Base-by-base conservation (phyloP, 2,329 filamentous ascomycete species). In the Pyrenophora teres region DNA sequence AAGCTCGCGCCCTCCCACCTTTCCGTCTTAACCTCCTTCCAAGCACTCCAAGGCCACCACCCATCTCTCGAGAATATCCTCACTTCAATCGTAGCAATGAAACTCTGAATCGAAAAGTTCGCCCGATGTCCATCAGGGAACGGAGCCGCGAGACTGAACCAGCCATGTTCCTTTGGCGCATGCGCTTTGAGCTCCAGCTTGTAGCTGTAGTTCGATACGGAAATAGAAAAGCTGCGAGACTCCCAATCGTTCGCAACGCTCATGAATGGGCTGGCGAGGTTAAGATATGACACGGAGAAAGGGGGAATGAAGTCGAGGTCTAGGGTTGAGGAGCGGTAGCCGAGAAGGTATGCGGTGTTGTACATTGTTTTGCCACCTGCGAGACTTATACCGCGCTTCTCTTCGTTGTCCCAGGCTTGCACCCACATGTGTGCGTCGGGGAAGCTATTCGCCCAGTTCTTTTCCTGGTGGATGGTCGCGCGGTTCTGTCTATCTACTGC, bases 391-490 rank as follows among this genome's bases (percentile, higher is more conserved):
- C 65, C 63, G 16, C 54, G 56, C 35, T 63, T 56, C 3, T 54
- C 30, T 3, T 56, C 47, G 4, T 51, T 44, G 13, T 63, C 54
- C 45, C 64, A 65, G 13, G 69, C 69, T 46, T 73, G 69, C 15
- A 72, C 58, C 71, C 70, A 73, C 55, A 72, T 69, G 40, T 74
- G 78, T 15, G 76, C 72, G 2, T 73, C 68, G 0, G 77, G 77
- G 56, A 80, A 81, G 23, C 69, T 73, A 35, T 67, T 65, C 1
- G 78, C 78, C 78, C 77, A 81, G 56, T 81, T 81, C 64, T 81
- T 81, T 57, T 81, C 79, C 45, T 79, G 73, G 57, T 81, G 78
- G 1, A 80, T 72, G 2, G 63, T 68, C 3, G 76, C 77, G 2
- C 46, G 57, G 38, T 74, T 77, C 23, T 57, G 54, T 65, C 67